Evolutionary conservation across 176 grass and related monocot genomes (phyloP).

Genomic region (Oryza longistaminata): DNA sequence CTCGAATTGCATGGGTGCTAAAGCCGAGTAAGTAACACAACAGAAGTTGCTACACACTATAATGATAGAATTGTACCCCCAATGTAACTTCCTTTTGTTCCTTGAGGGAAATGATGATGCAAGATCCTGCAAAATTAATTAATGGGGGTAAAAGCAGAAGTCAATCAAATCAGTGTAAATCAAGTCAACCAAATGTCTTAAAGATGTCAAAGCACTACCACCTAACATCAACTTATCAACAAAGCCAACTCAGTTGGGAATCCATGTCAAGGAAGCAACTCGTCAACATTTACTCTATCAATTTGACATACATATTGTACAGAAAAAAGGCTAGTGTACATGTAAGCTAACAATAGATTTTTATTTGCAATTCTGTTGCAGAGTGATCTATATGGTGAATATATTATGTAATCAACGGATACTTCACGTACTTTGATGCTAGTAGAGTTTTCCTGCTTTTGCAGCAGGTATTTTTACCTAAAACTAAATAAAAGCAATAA

Average conservation of each 20-base stretch:
- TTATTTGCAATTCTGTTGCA: slow-evolving; percentile 5
- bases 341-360: not conserved
- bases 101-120: slow-evolving; percentile 21
- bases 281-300: not conserved
- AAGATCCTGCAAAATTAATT: slow-evolving; percentile 42
- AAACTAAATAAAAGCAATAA: slow-evolving; percentile 11
- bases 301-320: not conserved
- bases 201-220: slow-evolving; percentile 14
- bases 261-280: not conserved
- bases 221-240: not conserved
- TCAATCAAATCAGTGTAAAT: slow-evolving; percentile 22
- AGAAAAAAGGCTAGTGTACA: slow-evolving; percentile 6
- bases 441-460: not conserved
- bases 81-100: slow-evolving; percentile 64
- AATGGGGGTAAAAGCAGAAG: not conserved
- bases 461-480: slow-evolving; percentile 16
- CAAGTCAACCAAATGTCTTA: slow-evolving; percentile 5
- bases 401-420: slow-evolving; percentile 17
- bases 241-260: slow-evolving; percentile 18
- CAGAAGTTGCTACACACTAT: not conserved
- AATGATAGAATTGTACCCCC: slow-evolving; percentile 47
- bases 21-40: slow-evolving; percentile 23
- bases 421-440: not conserved
- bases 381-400: not conserved
- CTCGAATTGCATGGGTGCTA: not conserved